phyloP scores from a whole-genome alignment of 2,329 filamentous ascomycete species.

The Trichophyton verrucosum region DNA sequence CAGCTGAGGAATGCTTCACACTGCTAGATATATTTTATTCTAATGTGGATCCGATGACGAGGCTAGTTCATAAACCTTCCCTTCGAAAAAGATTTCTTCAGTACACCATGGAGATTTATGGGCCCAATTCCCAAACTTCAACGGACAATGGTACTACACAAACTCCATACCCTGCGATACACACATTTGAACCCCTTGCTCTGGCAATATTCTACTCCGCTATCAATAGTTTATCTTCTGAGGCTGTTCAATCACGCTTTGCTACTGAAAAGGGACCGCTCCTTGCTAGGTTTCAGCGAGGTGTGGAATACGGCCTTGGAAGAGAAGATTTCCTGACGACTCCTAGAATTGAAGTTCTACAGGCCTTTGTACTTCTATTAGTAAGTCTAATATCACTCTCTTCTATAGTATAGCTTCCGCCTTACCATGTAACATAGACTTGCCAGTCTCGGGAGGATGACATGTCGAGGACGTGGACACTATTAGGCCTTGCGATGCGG shows the following conservation, averaged over 20 bases:
- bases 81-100: background rate
- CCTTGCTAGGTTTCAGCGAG: background rate
- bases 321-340: background rate
- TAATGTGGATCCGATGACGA: background rate
- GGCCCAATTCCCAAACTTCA: background rate
- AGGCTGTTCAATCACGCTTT: background rate
- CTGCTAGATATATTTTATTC: background rate
- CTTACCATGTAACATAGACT: background rate
- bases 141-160: background rate
- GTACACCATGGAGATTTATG: background rate
- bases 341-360: background rate
- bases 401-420: background rate
- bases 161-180: background rate
- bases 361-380: background rate
- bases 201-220: background rate
- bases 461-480: constrained; percentile 10
- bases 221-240: background rate
- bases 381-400: background rate
- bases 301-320: background rate
- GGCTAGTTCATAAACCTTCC: background rate
- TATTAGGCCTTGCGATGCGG: constrained; percentile 9
- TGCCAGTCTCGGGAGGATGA: constrained; percentile 12
- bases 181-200: background rate
- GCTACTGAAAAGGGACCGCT: background rate
- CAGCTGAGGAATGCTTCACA: background rate